phyloP scores from a whole-genome alignment of 148 eudicot species.

The Nepenthes gracilis region DNA sequence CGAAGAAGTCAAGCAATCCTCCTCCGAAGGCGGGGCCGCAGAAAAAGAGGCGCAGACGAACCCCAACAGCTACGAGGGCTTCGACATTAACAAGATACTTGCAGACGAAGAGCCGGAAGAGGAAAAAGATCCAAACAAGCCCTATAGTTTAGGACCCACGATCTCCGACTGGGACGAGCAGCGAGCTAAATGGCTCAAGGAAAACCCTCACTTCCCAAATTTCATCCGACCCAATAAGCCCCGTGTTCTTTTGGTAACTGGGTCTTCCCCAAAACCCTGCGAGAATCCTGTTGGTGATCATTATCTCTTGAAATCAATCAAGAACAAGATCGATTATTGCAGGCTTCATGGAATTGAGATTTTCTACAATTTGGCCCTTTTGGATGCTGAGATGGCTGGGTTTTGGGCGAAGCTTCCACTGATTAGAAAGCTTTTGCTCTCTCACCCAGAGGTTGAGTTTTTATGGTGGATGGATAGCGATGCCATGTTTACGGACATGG shows the following conservation, averaged over 20 bases:
- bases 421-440: constrained; percentile 16
- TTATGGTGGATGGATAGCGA: constrained; percentile 71
- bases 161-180: constrained; percentile 14
- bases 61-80: background rate
- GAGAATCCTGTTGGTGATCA: constrained; percentile 24
- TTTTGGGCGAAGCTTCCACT: constrained; percentile 19
- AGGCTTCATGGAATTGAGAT: constrained; percentile 25
- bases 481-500: constrained; percentile 62
- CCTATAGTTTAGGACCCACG: constrained; percentile 6
- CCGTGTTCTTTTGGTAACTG: constrained; percentile 25
- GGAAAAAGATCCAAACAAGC: background rate
- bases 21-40: background rate
- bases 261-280: constrained; percentile 20
- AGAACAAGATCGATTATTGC: constrained; percentile 32
- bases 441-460: constrained; percentile 17
- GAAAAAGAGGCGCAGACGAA: background rate
- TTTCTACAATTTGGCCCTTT: constrained; percentile 18
- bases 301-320: constrained; percentile 24
- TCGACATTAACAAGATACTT: constrained; percentile 8
- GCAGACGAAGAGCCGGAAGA: background rate
- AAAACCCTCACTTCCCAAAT: constrained; percentile 6
- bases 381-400: constrained; percentile 28
- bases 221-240: constrained; percentile 8
- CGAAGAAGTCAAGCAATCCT: constrained; percentile 7
- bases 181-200: constrained; percentile 12